Conservation (phyloP, 2,329 filamentous ascomycete genomes). For the Akanthomyces lecanii region DNA sequence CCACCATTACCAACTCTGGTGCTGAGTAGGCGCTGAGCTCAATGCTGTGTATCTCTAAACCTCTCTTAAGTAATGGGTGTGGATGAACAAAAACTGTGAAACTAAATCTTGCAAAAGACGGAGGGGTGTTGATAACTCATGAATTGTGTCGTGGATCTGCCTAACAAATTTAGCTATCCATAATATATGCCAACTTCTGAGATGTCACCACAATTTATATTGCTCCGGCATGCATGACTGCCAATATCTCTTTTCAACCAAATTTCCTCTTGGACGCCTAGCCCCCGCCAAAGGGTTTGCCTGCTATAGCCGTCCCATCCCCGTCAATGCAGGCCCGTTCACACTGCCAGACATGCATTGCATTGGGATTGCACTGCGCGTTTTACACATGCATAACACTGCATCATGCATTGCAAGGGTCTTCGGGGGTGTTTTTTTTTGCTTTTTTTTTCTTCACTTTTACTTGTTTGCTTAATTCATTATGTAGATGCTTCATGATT, state of each 20-base stretch:
- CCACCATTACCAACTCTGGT: slow-evolving; percentile 55
- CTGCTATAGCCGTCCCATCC: neutral
- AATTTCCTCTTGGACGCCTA: neutral
- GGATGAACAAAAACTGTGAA: slow-evolving; percentile 5
- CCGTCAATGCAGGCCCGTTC: neutral
- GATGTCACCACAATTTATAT: neutral
- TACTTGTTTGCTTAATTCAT: neutral
- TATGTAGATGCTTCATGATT: neutral
- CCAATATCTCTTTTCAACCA: neutral
- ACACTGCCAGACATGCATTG: slow-evolving; percentile 10
- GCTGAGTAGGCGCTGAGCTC: slow-evolving; percentile 36
- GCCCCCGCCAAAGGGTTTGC: neutral
- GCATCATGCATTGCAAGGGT: neutral
- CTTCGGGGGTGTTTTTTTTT: no score
- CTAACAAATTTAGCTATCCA: slow-evolving; percentile 5
- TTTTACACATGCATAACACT: neutral
- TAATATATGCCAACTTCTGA: slow-evolving; percentile 5
- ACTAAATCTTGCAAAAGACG: neutral
- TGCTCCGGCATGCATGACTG: neutral
- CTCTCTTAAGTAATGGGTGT: slow-evolving; percentile 8
- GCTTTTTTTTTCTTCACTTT: neutral
- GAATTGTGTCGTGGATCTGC: slow-evolving; percentile 4
- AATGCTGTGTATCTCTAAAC: slow-evolving; percentile 22
- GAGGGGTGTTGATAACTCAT: neutral
- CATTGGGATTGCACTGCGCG: neutral